Evolutionary conservation across 192 early-diverging fungal species (phyloP).

Genomic region (Linnemannia hyalina): DNA sequence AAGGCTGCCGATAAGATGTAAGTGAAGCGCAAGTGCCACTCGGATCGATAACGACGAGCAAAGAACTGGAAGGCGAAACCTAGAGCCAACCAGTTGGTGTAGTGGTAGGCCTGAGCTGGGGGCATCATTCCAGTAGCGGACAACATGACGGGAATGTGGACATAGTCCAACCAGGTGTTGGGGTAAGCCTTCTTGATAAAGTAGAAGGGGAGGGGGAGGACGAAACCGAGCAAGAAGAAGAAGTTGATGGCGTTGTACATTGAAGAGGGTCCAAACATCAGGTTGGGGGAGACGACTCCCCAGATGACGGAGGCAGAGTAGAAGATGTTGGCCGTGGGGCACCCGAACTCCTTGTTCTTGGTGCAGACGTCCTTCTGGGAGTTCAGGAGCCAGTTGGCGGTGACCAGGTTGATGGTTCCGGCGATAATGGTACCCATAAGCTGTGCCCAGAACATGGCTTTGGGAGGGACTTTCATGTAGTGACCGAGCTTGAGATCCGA

Average conservation of each 20-base stretch:
- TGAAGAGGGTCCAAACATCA: constrained; percentile 63
- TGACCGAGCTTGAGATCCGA: constrained; percentile 74
- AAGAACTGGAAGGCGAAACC: constrained; percentile 66
- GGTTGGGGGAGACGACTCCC: constrained; percentile 74
- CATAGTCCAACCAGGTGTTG: constrained; percentile 52
- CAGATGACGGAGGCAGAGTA: constrained; percentile 76
- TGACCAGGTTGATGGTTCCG: constrained; percentile 60
- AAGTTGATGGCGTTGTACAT: constrained; percentile 46
- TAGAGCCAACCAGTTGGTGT: constrained; percentile 52
- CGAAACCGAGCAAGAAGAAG: constrained; percentile 61
- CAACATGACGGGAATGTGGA: constrained; percentile 69
- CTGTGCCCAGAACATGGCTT: constrained; percentile 66
- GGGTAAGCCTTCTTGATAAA: constrained; percentile 63
- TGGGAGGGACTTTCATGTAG: constrained; percentile 12
- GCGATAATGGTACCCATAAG: constrained; percentile 68
- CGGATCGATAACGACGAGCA: constrained; percentile 59
- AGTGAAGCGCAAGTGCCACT: constrained; percentile 74
- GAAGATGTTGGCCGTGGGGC: constrained; percentile 61
- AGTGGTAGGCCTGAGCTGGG: constrained; percentile 61
- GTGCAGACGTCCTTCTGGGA: constrained; percentile 48
- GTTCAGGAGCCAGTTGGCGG: constrained; percentile 55
- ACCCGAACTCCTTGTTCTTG: constrained; percentile 26
- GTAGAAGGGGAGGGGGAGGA: constrained; percentile 67
- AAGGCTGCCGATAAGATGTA: constrained; percentile 71
- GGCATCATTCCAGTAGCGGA: constrained; percentile 65